Conservation (phyloP, 2,329 filamentous ascomycete genomes). For the Amauroascus verrucosus region DNA sequence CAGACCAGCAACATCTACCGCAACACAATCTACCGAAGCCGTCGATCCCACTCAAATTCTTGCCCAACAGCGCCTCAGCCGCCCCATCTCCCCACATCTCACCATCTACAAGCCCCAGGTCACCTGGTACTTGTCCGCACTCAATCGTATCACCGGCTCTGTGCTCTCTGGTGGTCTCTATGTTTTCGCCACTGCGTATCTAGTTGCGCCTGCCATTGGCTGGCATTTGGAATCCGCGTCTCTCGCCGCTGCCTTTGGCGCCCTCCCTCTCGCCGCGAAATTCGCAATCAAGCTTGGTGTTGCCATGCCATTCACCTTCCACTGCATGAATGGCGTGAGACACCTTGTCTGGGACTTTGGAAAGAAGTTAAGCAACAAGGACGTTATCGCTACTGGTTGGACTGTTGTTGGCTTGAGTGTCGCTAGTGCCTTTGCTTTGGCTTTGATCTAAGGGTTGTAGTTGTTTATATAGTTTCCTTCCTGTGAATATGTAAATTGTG, state of each 20-base stretch:
- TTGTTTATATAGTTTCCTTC: conserved; percentile 9
- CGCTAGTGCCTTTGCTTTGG: conserved; percentile 40
- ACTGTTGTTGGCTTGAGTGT: conserved; percentile 48
- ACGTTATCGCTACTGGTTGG: conserved; percentile 58
- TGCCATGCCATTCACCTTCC: conserved; percentile 58
- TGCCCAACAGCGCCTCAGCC: conserved; percentile 65
- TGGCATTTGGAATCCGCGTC: conserved; percentile 57
- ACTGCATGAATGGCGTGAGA: conserved; percentile 58
- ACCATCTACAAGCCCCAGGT: conserved; percentile 77
- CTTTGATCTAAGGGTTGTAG: conserved; percentile 29
- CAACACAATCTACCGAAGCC: conserved; percentile 22
- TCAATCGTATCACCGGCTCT: conserved; percentile 77
- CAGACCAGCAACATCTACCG: conserved; percentile 18
- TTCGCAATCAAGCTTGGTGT: conserved; percentile 48
- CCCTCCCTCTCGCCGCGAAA: conserved; percentile 51
- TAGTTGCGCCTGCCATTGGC: conserved; percentile 64
- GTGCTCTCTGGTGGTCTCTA: conserved; percentile 65
- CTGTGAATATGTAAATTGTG: conserved; percentile 12
- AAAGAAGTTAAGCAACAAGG: conserved; percentile 51
- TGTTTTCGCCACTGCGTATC: conserved; percentile 69
- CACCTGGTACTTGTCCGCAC: conserved; percentile 66
- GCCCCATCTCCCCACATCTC: conserved; percentile 77
- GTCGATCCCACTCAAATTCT: conserved; percentile 49
- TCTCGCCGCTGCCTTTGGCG: conserved; percentile 54
- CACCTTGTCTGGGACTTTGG: conserved; percentile 63